These are phyloP conservation scores for Plasmodium vinckei DNA, from an alignment of 169 alveolate genomes.

Conservation along the genomic window DNA sequence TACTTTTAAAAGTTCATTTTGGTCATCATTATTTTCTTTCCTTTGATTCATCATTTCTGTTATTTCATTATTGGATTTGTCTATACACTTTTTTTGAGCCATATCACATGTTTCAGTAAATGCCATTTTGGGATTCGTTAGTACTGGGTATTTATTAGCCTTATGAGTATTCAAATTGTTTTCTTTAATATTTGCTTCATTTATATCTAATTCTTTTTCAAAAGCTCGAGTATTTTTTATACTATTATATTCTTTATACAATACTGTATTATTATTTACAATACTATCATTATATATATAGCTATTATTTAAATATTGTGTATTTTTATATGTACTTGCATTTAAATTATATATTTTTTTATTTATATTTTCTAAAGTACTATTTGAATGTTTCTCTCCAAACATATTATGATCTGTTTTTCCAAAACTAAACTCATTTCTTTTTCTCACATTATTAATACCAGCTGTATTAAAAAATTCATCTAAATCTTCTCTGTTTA, in stretches of 20 bases:
- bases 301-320: conserved; percentile 52
- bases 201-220: neutral
- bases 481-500: neutral
- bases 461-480: neutral
- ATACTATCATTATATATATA: conserved; percentile 46
- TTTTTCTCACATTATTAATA: neutral
- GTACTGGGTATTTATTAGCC: neutral
- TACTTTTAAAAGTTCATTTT: neutral
- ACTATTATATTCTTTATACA: conserved; percentile 16
- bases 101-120: neutral
- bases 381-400: no score
- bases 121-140: neutral
- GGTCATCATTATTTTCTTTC: neutral
- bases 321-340: conserved; percentile 16
- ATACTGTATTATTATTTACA: conserved; percentile 39
- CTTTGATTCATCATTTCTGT: neutral
- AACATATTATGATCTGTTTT: no score
- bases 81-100: neutral
- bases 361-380: neutral
- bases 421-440: neutral
- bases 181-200: neutral
- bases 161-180: neutral
- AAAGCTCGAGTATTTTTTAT: neutral
- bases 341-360: neutral
- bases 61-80: neutral